Conservation (phyloP, 2,329 filamentous ascomycete species). For the Apiospora saccharicola region DNA sequence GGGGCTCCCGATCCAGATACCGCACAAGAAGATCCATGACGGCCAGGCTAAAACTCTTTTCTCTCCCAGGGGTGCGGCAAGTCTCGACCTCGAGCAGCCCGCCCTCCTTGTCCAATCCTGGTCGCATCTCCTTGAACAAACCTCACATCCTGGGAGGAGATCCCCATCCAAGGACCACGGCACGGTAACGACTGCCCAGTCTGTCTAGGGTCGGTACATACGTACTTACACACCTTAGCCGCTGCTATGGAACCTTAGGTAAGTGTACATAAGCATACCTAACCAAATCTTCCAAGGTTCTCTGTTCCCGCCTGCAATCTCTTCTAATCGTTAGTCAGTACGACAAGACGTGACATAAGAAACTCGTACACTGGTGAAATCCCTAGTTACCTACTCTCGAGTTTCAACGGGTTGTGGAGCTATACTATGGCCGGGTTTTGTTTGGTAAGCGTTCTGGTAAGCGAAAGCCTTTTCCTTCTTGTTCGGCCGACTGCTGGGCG, state of each 20-base stretch:
- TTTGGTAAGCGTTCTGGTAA: constrained; percentile 12
- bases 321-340: constrained; percentile 15
- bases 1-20: not conserved
- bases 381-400: no score
- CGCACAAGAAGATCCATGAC: not conserved
- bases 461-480: not conserved
- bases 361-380: constrained; percentile 1
- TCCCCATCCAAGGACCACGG: not conserved
- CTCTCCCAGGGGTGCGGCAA: not conserved
- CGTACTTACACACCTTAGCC: not conserved
- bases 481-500: not conserved
- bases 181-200: not conserved
- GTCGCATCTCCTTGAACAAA: not conserved
- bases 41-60: not conserved
- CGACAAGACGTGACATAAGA: not conserved
- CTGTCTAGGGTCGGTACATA: not conserved
- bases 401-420: not conserved
- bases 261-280: not conserved
- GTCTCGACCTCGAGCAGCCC: not conserved
- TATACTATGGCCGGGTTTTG: not conserved
- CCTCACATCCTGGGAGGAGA: not conserved
- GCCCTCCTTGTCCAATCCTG: not conserved
- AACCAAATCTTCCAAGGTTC: not conserved
- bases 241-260: no score
- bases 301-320: not conserved